A percentile compares a stretch with the other conserved stretches of the same genome.
phyloP scores from a whole-genome alignment of 441 rosid species.

The Pelargonium cotyledonis region DNA sequence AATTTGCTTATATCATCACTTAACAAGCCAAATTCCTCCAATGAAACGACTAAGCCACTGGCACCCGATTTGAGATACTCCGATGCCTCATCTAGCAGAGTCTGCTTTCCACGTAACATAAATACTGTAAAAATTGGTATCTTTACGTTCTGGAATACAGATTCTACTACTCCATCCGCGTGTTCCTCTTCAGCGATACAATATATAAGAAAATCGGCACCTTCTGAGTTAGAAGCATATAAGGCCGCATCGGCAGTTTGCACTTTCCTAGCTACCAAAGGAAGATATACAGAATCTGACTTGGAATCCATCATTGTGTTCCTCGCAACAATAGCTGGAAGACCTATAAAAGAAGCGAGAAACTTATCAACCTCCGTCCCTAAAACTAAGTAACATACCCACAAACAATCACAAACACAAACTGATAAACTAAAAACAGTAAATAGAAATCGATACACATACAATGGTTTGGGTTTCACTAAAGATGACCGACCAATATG shows the following conservation, averaged over 20 bases:
- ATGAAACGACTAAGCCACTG: conserved; percentile 70
- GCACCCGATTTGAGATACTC: conserved; percentile 45
- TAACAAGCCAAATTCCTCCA: conserved; percentile 57
- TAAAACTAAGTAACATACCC: neutral
- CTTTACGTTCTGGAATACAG: conserved; percentile 49
- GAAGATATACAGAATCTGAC: conserved; percentile 64
- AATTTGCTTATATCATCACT: conserved; percentile 42
- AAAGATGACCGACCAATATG: too few species aligned
- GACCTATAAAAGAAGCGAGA: conserved; percentile 41
- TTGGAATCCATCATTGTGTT: conserved; percentile 68
- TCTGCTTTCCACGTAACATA: conserved; percentile 23
- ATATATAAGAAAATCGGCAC: conserved; percentile 86
- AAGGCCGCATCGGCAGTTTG: conserved; percentile 52
- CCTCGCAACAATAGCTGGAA: conserved; percentile 85
- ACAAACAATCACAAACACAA: neutral
- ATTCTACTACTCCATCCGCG: conserved; percentile 27
- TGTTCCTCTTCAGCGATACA: conserved; percentile 29
- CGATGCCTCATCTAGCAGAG: conserved; percentile 29
- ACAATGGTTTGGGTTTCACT: too few species aligned
- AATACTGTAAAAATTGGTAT: conserved; percentile 48
- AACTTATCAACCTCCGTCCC: neutral
- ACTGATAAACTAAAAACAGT: too few species aligned
- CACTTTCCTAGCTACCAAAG: conserved; percentile 77
- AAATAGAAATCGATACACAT: too few species aligned
- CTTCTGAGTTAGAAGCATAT: conserved; percentile 68